Evolutionary conservation across 192 early-diverging fungal genomes (phyloP), one percentile per base, ranked within the genome.

Genomic region (Coemansia umbellata): DNA sequence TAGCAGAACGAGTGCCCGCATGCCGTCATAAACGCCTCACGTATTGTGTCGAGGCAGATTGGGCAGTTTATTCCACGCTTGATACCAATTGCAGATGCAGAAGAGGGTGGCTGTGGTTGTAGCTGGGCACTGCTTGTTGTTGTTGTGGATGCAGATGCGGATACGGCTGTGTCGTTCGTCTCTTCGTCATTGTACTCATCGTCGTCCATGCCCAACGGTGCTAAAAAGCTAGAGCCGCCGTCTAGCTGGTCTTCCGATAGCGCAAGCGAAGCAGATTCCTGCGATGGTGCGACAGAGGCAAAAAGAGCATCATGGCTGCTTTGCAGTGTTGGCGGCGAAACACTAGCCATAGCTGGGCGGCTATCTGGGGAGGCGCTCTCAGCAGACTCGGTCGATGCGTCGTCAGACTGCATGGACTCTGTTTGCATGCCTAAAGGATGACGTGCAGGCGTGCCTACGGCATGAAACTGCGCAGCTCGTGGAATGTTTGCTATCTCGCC

Each of bases 1-100:
- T 86, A 83, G 60, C 89, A 94, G 69, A 88, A 94, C 5, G 88
- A 89, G 66, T 94, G 91, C 1, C 91, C 90, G 67, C 91, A 94
- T 19, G 78, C 76, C 2, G 89, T 82, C 59, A 90, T 81, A 62
- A 86, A 91, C 0, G 88, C 87, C 41, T 90, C 84, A 26, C 67
- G 67, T 52, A 94, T 85, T 13, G 78, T 66, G 30, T 83, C 76
- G 21, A 85, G 62, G 48, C 91, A 94, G 23, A 94, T 90, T 19
- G 89, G 86, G 54, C 91, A 79, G 15, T 27, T 41, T 22, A 49
- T 19, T 22, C n/a, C 37, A 8, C 41, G 48, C 17, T 44, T 31
- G 4, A 33, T 45, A 18, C 27, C 37, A 23, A 31, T 21, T 0
- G 24, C 14, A 18, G 35, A n/a, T 11, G 23, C 10, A 4, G 51